Evolutionary conservation across 495 filamentous ascomycete genomes (phyloP).

Genomic region (Talaromyces stipitatus): DNA sequence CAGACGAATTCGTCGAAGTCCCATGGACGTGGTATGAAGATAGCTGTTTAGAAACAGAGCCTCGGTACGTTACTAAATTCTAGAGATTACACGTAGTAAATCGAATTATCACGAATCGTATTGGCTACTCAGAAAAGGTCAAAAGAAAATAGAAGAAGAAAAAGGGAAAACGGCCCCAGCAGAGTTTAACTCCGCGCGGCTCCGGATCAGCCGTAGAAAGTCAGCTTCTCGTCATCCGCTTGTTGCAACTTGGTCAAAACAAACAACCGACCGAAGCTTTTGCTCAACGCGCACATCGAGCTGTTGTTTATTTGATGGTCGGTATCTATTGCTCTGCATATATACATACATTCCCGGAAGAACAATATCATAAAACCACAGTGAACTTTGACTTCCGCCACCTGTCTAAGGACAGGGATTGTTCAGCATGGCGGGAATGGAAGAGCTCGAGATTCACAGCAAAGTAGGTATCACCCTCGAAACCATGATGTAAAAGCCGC

Average conservation of each 20-base stretch:
- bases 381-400: not conserved
- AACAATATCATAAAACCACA: not conserved
- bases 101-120: too few species aligned
- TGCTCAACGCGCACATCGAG: not conserved
- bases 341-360: too few species aligned
- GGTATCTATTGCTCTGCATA: too few species aligned
- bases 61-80: too few species aligned
- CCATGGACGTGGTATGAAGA: too few species aligned
- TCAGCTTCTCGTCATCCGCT: not conserved
- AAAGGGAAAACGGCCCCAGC: not conserved
- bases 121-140: too few species aligned
- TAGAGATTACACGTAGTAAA: too few species aligned
- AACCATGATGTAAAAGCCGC: too few species aligned
- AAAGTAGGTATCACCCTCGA: too few species aligned
- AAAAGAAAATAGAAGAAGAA: not conserved
- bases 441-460: conserved; percentile 96
- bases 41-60: too few species aligned
- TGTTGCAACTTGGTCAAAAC: conserved; percentile 6
- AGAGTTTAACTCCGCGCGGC: not conserved
- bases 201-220: not conserved
- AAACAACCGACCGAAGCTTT: not conserved
- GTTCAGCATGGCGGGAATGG: conserved; percentile 76
- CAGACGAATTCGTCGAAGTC: too few species aligned
- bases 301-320: not conserved
- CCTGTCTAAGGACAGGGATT: not conserved